These are phyloP conservation scores for Rhodotorula sp. DNA, from an alignment of 1,284 basidiomycete species.

Conservation along the genomic window DNA sequence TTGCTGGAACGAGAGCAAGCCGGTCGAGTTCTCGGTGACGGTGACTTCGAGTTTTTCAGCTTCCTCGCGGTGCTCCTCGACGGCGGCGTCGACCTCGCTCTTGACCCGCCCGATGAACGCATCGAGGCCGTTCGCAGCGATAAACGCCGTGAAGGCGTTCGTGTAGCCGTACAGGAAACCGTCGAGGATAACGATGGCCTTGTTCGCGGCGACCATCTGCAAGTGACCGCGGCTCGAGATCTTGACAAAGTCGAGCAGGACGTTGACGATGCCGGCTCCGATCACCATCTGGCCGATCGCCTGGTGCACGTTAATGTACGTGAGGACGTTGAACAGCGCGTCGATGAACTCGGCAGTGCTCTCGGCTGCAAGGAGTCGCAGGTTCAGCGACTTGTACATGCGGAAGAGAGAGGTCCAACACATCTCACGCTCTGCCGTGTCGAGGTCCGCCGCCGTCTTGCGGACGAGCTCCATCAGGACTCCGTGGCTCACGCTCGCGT, in stretches of 20 bases:
- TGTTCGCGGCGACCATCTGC: constrained; percentile 64
- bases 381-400: not conserved
- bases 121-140: constrained; percentile 79
- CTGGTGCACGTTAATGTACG: constrained; percentile 78
- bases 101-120: constrained; percentile 81
- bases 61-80: constrained; percentile 59
- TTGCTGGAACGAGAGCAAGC: constrained; percentile 47
- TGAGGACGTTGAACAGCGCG: constrained; percentile 80
- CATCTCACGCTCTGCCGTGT: constrained; percentile 40
- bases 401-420: constrained; percentile 43
- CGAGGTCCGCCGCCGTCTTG: constrained; percentile 70
- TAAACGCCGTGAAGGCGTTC: constrained; percentile 85
- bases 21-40: constrained; percentile 47
- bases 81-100: constrained; percentile 70
- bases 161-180: constrained; percentile 85
- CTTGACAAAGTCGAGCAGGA: constrained; percentile 84
- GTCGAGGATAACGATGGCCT: constrained; percentile 80
- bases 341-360: constrained; percentile 81
- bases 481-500: constrained; percentile 95
- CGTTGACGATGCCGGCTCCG: constrained; percentile 89
- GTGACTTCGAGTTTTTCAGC: constrained; percentile 45
- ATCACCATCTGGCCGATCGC: constrained; percentile 89
- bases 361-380: constrained; percentile 38
- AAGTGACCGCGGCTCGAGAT: constrained; percentile 67
- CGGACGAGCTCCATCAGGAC: constrained; percentile 84